Evolutionary conservation across 2,329 filamentous ascomycete species (phyloP), one percentile per base, ranked within the genome.

Genomic region (Talaromyces atroroseus): DNA sequence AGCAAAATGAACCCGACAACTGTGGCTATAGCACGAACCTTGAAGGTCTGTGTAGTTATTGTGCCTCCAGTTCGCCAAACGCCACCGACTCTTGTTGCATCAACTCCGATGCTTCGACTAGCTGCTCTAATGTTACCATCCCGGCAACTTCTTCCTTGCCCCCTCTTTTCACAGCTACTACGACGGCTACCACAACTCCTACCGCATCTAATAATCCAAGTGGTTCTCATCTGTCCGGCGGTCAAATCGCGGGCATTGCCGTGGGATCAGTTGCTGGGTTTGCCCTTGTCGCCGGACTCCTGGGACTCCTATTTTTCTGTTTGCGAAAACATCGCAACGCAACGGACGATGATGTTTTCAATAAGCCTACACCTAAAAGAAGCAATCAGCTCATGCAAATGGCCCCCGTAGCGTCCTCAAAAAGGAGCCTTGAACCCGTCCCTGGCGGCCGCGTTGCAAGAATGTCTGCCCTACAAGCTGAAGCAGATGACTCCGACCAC

Each of bases 61-160:
- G 94, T 72, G 81, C 83, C 44, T 80, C 85, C 6, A 92, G 89
- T 64, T 91, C 92, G 26, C 83, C 86, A 60, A 97, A 97, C 73
- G 88, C 90, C 10, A 97, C 92, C 51, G 92, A 97, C 71, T 95
- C 92, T 3, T 99, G 94, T 77, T 99, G 94, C 72, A 87, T 91
- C 66, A 90, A 85, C 65, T 85, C 92, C 5, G 80, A 90, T 60
- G 86, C 87, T n/a, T 82, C 89, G 58, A 75, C 76, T 24, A 82
- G 85, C 61, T 99, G 94, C 71, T 75, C 82, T 50, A 82, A 83
- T 51, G 88, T 99, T n/a, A 78, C 82, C 24, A 77, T 99, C 6
- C 94, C 94, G 0, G 83, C 84, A 1, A 57, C 69, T 8, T 87
- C 91, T 49, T 79, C 81, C 2, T 74, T 86, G 62, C 76, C 78